Evolutionary conservation across 345 rosid genomes (phyloP), one percentile per base, ranked within the genome.

Genomic region (Eucalyptus lansdowneana): DNA sequence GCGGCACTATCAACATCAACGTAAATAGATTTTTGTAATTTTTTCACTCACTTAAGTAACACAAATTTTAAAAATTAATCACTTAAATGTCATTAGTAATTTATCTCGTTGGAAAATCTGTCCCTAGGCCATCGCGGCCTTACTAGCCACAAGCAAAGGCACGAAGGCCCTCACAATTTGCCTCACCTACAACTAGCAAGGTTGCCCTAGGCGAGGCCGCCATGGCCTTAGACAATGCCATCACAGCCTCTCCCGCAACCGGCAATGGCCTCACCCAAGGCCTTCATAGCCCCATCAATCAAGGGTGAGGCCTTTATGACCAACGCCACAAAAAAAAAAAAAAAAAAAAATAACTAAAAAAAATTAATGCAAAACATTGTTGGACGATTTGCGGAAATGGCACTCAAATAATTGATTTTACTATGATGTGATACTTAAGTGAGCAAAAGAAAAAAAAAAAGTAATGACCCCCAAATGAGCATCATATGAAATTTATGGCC

Each of bases 131-230:
- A 56, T 22, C 27, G 0, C 2, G 1, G 3, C 62, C 62, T 56
- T 1, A 0, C 12, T 5, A 0, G 13, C 27, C 3, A 0, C 2
- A 56, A 0, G 62, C 6, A 6, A 0, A 9, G 62, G 62, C 29
- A 24, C 3, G 1, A 56, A 24, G 62, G 62, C 29, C 29, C 29
- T 56, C 13, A 0, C 62, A 56, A 24, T 0, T 0, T 56, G 3
- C 29, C 62, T 56, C 62, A 22, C 62, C 29, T 24, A 22, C 62
- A 56, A 56, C 29, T 24, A 4, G 29, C 5, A 53, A 53, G 25
- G 10, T 53, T 53, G 25, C 58, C 58, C 21, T 53, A 53, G 58
- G 58, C 3, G 3, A 56, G 62, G 29, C 27, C 2, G 1, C 13
- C 62, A 4, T 22, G 27, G 60, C 27, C 60, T 24, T 22, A 56